Evolutionary conservation across 768 basidiomycete genomes (phyloP), one percentile per base, ranked within the genome.

Genomic region (Suillus variegatus): DNA sequence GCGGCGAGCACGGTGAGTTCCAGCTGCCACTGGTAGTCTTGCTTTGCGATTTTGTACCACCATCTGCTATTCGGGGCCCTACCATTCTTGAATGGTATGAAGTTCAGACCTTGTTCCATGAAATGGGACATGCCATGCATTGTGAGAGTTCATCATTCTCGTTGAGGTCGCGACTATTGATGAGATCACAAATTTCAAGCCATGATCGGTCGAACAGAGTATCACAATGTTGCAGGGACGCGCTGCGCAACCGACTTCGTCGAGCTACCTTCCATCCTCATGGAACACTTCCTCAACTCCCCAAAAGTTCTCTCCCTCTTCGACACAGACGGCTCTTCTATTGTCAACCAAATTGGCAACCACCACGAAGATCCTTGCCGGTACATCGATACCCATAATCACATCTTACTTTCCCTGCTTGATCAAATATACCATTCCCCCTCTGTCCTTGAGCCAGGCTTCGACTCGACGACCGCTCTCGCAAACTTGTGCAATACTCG

Each of bases 111-210:
- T 80, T 99, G 28, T 97, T 95, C 79, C 97, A 99, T 71, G 97
- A 99, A 79, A 97, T 99, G 95, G 97, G 97, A 1, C 97, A 99
- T 78, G 97, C 97, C 13, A 95, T 99, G 87, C 97, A 99, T 75
- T 99, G 97, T 98, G 72, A 83, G 95, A n/a, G 14, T 49, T 69
- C 18, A 22, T 63, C 46, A 22, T 35, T 38, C 41, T 47, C 60
- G 35, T 51, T 55, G 51, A 61, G 25, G 63, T 41, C 67, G 54
- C 20, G 38, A 61, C 43, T n/a, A 54, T 41, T 64, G 6, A 65
- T 60, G 63, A 57, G 65, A 52, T 38, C 35, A 14, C 70, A 43
- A 43, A 16, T 4, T 43, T 32, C 10, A 28, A 99, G 97, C 97
- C 1, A 99, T 99, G 97, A 90, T 99, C 67, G 97, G 97, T 52